phyloP scores from a whole-genome alignment of 2,329 filamentous ascomycete genomes.

The Diaporthe amygdali region DNA sequence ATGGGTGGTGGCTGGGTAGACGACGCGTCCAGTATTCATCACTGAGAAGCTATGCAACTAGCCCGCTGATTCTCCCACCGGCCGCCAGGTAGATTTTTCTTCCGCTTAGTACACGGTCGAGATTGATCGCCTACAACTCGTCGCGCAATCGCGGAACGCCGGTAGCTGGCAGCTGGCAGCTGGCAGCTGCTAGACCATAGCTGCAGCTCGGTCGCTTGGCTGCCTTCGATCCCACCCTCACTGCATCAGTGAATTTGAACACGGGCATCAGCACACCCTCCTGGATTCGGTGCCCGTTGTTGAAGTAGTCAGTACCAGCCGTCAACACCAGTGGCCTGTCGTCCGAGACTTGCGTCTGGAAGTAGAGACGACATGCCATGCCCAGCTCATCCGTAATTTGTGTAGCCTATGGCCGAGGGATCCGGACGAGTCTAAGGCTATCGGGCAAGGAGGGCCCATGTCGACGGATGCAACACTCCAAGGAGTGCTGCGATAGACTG shows the following conservation, averaged over 20 bases:
- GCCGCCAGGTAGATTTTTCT: neutral
- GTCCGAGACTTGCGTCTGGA: neutral
- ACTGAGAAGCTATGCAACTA: neutral
- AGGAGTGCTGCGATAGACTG: constrained; percentile 3
- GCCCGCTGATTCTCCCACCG: neutral
- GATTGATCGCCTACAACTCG: neutral
- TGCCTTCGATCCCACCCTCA: constrained; percentile 1
- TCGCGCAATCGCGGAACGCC: neutral
- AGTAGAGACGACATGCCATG: constrained; percentile 14
- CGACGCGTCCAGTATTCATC: neutral
- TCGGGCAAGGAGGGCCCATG: constrained; percentile 16
- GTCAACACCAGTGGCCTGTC: neutral
- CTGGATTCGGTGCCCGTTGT: neutral
- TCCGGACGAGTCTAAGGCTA: neutral
- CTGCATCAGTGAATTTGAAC: constrained; percentile 9
- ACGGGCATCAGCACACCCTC: constrained; percentile 14
- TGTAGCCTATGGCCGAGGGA: constrained; percentile 16
- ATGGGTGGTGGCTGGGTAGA: neutral
- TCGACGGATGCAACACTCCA: neutral
- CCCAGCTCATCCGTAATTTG: neutral
- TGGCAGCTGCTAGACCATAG: neutral
- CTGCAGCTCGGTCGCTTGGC: neutral
- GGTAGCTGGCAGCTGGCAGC: neutral
- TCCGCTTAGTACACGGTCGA: neutral
- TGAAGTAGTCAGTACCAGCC: neutral